A percentile compares a stretch with the other conserved stretches of the same genome.
Conservation (phyloP, 78 protist species). For the Parvularia atlantis region DNA sequence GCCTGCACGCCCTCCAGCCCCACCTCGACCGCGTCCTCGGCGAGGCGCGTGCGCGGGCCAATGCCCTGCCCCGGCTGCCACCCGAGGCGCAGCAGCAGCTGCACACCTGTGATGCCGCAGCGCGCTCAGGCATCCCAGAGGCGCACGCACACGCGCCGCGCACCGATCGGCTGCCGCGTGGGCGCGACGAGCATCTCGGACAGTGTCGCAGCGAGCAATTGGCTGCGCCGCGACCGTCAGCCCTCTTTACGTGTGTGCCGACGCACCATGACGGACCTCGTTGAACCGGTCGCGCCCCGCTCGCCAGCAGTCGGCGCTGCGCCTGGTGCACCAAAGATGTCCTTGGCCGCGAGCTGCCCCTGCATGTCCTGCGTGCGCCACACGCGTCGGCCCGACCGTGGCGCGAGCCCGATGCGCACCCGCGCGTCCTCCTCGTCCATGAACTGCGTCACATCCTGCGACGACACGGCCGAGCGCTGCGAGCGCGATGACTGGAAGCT, state of each 20-base stretch:
- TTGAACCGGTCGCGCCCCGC: too few species aligned
- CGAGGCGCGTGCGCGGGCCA: conserved; percentile 13
- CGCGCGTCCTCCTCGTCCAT: conserved; percentile 80
- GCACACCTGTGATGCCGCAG: too few species aligned
- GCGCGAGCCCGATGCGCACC: too few species aligned
- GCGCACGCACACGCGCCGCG: not conserved
- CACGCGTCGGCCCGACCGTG: too few species aligned
- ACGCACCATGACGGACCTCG: too few species aligned
- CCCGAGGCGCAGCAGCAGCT: conserved; percentile 28
- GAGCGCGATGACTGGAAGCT: conserved; percentile 8
- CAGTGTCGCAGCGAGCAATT: not conserved
- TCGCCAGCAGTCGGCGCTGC: too few species aligned
- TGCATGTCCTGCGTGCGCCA: too few species aligned
- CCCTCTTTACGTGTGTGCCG: not conserved
- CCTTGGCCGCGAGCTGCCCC: too few species aligned
- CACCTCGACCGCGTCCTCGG: not conserved
- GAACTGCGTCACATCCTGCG: conserved; percentile 47
- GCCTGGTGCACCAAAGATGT: too few species aligned
- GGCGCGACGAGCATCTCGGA: not conserved
- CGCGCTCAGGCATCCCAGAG: too few species aligned
- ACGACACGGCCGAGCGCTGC: conserved; percentile 1
- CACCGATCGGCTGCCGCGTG: not conserved
- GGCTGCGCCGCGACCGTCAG: too few species aligned
- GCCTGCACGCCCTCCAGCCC: not conserved
- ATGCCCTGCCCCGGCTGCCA: conserved; percentile 44